A percentile compares a stretch with the other conserved stretches of the same genome.
These are phyloP conservation scores for Clonostachys solani DNA, from an alignment of 2,329 filamentous ascomycete genomes.

Conservation along the genomic window DNA sequence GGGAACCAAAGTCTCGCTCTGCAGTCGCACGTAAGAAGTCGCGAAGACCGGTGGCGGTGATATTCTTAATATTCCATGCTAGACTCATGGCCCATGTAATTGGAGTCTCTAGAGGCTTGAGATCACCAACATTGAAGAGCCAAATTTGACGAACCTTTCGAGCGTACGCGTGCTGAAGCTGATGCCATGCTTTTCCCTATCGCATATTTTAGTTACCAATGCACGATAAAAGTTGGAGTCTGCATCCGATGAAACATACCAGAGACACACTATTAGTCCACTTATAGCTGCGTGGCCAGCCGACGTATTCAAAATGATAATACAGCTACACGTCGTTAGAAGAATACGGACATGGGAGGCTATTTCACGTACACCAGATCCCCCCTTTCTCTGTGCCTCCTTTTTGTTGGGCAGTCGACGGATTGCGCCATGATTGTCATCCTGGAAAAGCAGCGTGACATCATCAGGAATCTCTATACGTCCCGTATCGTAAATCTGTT, in stretches of 20 bases:
- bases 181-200: constrained; percentile 36
- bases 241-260: constrained; percentile 16
- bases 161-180: constrained; percentile 50
- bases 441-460: constrained; percentile 57
- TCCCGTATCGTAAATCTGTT: constrained; percentile 57
- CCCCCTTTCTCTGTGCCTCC: constrained; percentile 47
- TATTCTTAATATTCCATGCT: constrained; percentile 47
- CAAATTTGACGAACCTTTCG: constrained; percentile 47
- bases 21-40: constrained; percentile 42
- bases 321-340: constrained; percentile 25
- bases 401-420: constrained; percentile 48
- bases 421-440: constrained; percentile 60
- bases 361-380: constrained; percentile 42
- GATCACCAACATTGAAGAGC: constrained; percentile 60
- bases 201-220: not conserved
- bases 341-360: constrained; percentile 5
- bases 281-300: constrained; percentile 54
- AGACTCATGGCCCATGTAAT: constrained; percentile 52
- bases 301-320: constrained; percentile 59
- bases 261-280: constrained; percentile 60
- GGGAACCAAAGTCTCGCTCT: constrained; percentile 42
- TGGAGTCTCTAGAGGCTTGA: constrained; percentile 53
- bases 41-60: constrained; percentile 30
- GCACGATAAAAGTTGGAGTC: too few species aligned
- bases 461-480: constrained; percentile 52